A percentile compares a stretch with the other conserved stretches of the same genome.
These are phyloP conservation scores for Carex pumila DNA, from an alignment of 176 grass and related monocot genomes.

Conservation along the genomic window DNA sequence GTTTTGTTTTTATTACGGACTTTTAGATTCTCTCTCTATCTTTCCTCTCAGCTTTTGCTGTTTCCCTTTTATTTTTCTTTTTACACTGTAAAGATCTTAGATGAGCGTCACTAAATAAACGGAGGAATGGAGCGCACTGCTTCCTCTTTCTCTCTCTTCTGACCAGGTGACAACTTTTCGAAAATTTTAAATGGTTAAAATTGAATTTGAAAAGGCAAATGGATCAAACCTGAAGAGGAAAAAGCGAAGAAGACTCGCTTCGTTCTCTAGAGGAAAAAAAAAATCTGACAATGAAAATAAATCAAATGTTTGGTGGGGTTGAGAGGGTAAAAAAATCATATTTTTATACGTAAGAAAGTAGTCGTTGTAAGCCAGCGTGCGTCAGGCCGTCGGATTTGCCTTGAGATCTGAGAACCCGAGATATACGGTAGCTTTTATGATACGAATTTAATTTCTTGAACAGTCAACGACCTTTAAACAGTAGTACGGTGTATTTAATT, in stretches of 20 bases:
- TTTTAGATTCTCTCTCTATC: conserved; percentile 5
- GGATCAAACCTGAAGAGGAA: neutral
- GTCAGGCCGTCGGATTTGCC: conserved; percentile 1
- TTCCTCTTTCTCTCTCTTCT: neutral
- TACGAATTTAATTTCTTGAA: neutral
- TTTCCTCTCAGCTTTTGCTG: conserved; percentile 10
- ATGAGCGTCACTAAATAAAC: conserved; percentile 28
- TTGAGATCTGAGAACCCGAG: neutral
- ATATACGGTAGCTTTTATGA: conserved; percentile 13
- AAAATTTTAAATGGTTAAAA: neutral
- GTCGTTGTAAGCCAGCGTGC: neutral
- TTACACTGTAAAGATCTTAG: conserved; percentile 32
- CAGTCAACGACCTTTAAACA: conserved; percentile 1
- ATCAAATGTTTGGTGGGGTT: neutral
- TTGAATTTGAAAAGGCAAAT: conserved; percentile 17
- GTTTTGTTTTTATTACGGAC: conserved; percentile 20
- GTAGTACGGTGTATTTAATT: neutral
- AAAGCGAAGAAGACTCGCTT: neutral
- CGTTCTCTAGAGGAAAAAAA: neutral
- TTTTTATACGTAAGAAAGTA: neutral
- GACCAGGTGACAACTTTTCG: neutral
- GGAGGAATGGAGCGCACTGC: conserved; percentile 17
- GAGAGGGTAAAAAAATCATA: neutral
- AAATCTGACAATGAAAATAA: neutral
- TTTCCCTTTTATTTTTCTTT: conserved; percentile 10